Percentiles rank a stretch among this genome's conserved stretches.
Conservation (phyloP, 2,329 filamentous ascomycete species). For the Tricladium varicosporioides region DNA sequence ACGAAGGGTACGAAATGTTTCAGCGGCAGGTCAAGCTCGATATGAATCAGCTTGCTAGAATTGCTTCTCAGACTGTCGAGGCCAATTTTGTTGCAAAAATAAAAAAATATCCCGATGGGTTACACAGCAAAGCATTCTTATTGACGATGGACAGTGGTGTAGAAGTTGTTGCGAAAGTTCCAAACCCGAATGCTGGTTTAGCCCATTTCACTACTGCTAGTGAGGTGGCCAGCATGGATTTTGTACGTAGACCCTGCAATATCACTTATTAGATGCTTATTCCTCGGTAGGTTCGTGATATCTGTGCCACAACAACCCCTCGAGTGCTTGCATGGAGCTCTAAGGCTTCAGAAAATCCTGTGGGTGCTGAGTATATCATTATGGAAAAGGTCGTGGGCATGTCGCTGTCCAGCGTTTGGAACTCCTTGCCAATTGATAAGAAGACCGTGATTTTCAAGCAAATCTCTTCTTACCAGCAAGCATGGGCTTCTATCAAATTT, state of each 20-base stretch:
- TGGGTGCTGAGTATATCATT: slow-evolving; percentile 39
- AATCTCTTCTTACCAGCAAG: slow-evolving; percentile 34
- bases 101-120: slow-evolving; percentile 28
- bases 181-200: slow-evolving; percentile 10
- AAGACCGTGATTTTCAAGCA: slow-evolving; percentile 34
- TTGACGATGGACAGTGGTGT: slow-evolving; percentile 14
- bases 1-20: background rate
- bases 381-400: slow-evolving; percentile 34
- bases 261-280: background rate
- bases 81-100: slow-evolving; percentile 13
- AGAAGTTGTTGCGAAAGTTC: slow-evolving; percentile 12
- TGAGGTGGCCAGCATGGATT: slow-evolving; percentile 20
- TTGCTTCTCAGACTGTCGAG: slow-evolving; percentile 30
- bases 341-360: slow-evolving; percentile 30
- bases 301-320: slow-evolving; percentile 38
- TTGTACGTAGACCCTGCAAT: slow-evolving; percentile 15
- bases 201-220: slow-evolving; percentile 13
- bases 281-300: slow-evolving; percentile 16
- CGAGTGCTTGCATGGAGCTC: slow-evolving; percentile 41
- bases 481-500: slow-evolving; percentile 35
- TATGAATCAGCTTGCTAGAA: slow-evolving; percentile 32
- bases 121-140: slow-evolving; percentile 13
- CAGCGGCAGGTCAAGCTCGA: slow-evolving; percentile 30
- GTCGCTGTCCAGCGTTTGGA: slow-evolving; percentile 23
- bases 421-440: slow-evolving; percentile 25